These are phyloP conservation scores for Kodamaea kakaduensis DNA, from an alignment of 805 yeast species.

Conservation along the genomic window DNA sequence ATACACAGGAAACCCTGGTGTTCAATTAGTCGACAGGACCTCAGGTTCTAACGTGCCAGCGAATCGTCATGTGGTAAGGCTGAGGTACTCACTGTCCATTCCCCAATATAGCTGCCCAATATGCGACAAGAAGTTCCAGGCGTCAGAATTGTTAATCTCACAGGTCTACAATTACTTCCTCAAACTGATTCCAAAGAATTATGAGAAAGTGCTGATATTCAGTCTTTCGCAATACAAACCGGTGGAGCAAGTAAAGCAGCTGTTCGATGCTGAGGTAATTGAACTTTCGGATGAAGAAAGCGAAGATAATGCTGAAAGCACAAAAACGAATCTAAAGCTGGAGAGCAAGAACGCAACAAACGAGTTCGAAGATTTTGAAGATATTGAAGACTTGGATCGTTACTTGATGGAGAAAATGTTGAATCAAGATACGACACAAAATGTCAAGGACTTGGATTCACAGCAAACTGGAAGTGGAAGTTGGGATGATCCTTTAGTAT, in stretches of 20 bases:
- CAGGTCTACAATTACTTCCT: conserved; percentile 41
- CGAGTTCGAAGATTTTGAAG: neutral
- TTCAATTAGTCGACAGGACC: neutral
- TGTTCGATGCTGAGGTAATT: conserved; percentile 18
- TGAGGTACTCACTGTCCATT: too few relatives aligned
- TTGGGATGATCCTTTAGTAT: conserved; percentile 38
- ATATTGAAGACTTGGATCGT: conserved; percentile 23
- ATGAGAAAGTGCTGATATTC: conserved; percentile 32
- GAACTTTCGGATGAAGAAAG: conserved; percentile 29
- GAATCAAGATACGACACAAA: conserved; percentile 11
- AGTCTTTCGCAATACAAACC: conserved; percentile 33
- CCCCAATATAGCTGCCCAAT: conserved; percentile 35
- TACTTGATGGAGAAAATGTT: conserved; percentile 29
- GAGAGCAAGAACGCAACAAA: neutral
- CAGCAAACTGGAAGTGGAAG: conserved; percentile 26
- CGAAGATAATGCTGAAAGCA: too few relatives aligned
- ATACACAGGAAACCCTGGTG: conserved; percentile 1
- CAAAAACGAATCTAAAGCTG: too few relatives aligned
- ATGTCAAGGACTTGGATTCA: neutral
- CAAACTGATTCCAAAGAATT: conserved; percentile 33
- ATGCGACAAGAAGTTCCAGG: conserved; percentile 33
- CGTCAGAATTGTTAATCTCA: conserved; percentile 32
- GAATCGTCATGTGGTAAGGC: too few relatives aligned
- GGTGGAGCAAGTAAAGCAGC: conserved; percentile 22
- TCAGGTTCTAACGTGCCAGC: too few relatives aligned